Evolutionary conservation across 192 early-diverging fungal species (phyloP).

Genomic region (Phlyctochytrium planicorne): DNA sequence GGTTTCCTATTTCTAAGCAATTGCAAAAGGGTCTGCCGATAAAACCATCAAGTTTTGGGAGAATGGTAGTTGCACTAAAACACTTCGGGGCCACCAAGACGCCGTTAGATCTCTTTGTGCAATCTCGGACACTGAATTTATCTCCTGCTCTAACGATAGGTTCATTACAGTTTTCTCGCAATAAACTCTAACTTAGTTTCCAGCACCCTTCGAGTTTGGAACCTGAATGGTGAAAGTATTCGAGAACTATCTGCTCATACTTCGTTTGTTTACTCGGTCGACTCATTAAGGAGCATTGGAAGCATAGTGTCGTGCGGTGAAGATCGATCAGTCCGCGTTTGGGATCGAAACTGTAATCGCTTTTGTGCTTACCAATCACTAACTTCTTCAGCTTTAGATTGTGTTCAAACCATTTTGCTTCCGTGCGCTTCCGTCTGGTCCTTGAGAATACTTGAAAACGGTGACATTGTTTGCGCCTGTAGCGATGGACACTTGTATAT

Average conservation of each 20-base stretch:
- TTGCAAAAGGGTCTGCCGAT: slow-evolving; percentile 80
- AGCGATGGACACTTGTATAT: slow-evolving; percentile 81
- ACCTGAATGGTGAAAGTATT: slow-evolving; percentile 64
- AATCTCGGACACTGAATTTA: slow-evolving; percentile 67
- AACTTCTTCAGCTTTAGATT: slow-evolving; percentile 48
- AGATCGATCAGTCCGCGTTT: slow-evolving; percentile 85
- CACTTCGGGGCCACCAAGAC: slow-evolving; percentile 82
- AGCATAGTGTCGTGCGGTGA: slow-evolving; percentile 90
- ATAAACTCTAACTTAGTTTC: slow-evolving; percentile 8
- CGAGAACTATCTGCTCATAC: slow-evolving; percentile 83
- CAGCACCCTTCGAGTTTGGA: slow-evolving; percentile 84
- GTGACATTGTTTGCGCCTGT: slow-evolving; percentile 79
- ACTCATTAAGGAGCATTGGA: slow-evolving; percentile 55
- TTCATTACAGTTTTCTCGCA: slow-evolving; percentile 31
- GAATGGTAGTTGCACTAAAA: slow-evolving; percentile 59
- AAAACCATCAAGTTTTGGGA: slow-evolving; percentile 86
- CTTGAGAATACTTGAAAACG: slow-evolving; percentile 72
- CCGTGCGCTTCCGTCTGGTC: slow-evolving; percentile 94
- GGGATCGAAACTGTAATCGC: slow-evolving; percentile 50
- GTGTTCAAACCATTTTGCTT: slow-evolving; percentile 78
- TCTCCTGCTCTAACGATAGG: slow-evolving; percentile 88
- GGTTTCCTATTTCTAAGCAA: not conserved
- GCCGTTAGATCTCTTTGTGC: slow-evolving; percentile 78
- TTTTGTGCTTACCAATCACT: not conserved
- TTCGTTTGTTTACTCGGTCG: slow-evolving; percentile 87